Evolutionary conservation across 192 early-diverging fungal genomes (phyloP).

Genomic region (Lunasporangiospora selenospora): DNA sequence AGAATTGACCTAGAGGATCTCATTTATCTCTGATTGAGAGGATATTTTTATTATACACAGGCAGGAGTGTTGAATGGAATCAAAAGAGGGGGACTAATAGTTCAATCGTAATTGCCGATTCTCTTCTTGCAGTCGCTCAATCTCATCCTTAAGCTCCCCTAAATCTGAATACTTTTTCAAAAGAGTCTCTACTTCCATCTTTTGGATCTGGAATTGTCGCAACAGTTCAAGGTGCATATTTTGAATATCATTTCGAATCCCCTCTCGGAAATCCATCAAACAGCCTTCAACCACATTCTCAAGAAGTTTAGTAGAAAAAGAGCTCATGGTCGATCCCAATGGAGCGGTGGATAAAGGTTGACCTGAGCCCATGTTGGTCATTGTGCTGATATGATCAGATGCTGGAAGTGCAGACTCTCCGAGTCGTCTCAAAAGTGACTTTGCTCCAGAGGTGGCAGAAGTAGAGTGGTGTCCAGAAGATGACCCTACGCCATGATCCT

Average conservation of each 20-base stretch:
- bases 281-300: conserved; percentile 67
- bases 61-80: too few species aligned
- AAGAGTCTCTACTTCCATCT: conserved; percentile 67
- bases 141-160: conserved; percentile 58
- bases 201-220: conserved; percentile 73
- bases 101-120: conserved; percentile 59
- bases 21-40: too few species aligned
- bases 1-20: too few species aligned
- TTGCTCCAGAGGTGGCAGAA: too few species aligned
- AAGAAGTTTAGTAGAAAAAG: conserved; percentile 51
- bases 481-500: not conserved
- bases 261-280: conserved; percentile 60
- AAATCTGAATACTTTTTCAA: conserved; percentile 57
- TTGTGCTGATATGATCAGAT: too few species aligned
- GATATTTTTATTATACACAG: too few species aligned
- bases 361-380: not conserved
- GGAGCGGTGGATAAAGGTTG: not conserved
- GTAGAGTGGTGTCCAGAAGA: too few species aligned
- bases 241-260: conserved; percentile 65
- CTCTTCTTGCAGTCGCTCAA: conserved; percentile 60
- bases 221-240: conserved; percentile 77
- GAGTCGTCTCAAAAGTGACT: too few species aligned
- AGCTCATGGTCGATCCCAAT: not conserved
- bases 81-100: too few species aligned
- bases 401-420: conserved; percentile 16